A percentile compares a stretch with the other conserved stretches of the same genome.
Conservation (phyloP, 176 grass and related monocot species). For the maize (Zea mays) region DNA sequence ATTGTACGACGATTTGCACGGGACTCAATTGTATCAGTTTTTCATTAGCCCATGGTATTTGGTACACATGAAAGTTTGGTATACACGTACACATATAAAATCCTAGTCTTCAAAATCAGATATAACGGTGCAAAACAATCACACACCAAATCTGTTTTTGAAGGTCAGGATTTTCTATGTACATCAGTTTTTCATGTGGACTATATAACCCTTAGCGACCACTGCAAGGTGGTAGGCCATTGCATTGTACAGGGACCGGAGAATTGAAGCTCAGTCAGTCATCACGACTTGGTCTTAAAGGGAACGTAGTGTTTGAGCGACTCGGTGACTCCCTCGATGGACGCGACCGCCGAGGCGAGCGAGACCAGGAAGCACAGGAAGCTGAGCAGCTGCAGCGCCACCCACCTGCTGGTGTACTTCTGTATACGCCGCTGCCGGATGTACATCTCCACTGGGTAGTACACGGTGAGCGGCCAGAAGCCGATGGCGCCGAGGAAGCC, state of each 20-base stretch:
- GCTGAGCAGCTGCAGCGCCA: conserved; percentile 68
- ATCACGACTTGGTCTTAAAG: conserved; percentile 69
- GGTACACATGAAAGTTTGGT: too few species aligned
- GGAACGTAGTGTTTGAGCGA: conserved; percentile 63
- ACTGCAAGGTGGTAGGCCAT: not conserved
- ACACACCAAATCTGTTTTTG: too few species aligned
- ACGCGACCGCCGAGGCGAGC: conserved; percentile 57
- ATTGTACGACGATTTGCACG: too few species aligned
- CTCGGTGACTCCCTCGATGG: conserved; percentile 64
- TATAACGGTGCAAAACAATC: too few species aligned
- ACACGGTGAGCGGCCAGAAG: conserved; percentile 96
- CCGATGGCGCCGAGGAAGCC: conserved; percentile 76
- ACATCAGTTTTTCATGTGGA: too few species aligned
- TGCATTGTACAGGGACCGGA: not conserved
- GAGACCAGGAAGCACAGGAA: conserved; percentile 81
- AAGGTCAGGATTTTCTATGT: too few species aligned
- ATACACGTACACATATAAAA: too few species aligned
- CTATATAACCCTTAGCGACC: too few species aligned
- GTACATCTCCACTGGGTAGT: conserved; percentile 92
- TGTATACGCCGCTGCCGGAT: conserved; percentile 59
- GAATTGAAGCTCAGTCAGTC: not conserved
- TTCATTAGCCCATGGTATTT: too few species aligned
- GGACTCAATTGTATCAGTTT: too few species aligned
- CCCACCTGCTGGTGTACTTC: conserved; percentile 59
- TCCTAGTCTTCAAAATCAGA: too few species aligned